These are phyloP conservation scores for Zostera marina DNA, from an alignment of 116 monocot genomes.

Conservation along the genomic window DNA sequence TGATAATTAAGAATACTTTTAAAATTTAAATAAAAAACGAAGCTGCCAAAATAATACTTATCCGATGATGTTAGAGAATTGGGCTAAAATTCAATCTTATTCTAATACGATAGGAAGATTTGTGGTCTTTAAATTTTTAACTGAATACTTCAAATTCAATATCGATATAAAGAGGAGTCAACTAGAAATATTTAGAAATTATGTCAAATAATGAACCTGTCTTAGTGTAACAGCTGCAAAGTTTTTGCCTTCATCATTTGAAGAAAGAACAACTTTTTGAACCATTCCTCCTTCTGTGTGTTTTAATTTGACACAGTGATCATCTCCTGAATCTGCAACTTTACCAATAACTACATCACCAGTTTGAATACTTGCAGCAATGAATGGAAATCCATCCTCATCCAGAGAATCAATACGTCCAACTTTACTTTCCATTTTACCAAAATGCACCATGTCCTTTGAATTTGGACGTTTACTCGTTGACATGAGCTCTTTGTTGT, in stretches of 20 bases:
- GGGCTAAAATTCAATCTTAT: not conserved
- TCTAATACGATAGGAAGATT: not conserved
- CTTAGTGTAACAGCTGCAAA: conserved; percentile 74
- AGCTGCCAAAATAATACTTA: too few species aligned
- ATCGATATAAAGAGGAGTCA: not conserved
- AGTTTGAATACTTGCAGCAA: conserved; percentile 58
- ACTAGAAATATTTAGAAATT: not conserved
- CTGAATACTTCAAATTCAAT: not conserved
- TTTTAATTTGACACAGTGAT: conserved; percentile 65
- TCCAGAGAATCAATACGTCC: conserved; percentile 81
- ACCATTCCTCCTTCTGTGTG: conserved; percentile 91
- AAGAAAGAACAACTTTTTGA: conserved; percentile 72
- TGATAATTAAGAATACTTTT: not conserved
- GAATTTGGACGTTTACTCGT: conserved; percentile 26
- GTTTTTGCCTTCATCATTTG: conserved; percentile 87
- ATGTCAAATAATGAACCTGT: conserved; percentile 26
- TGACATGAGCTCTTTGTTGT: conserved; percentile 35
- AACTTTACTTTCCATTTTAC: conserved; percentile 64
- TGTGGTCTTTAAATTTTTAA: not conserved
- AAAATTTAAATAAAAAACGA: too few species aligned
- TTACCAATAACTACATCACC: conserved; percentile 83
- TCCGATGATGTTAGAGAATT: too few species aligned
- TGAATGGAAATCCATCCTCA: conserved; percentile 80
- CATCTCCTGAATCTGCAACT: conserved; percentile 59
- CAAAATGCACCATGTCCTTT: conserved; percentile 65